A percentile compares a stretch with the other conserved stretches of the same genome.
Conservation (phyloP, 805 yeast genomes). For the Candida sithepensis region DNA sequence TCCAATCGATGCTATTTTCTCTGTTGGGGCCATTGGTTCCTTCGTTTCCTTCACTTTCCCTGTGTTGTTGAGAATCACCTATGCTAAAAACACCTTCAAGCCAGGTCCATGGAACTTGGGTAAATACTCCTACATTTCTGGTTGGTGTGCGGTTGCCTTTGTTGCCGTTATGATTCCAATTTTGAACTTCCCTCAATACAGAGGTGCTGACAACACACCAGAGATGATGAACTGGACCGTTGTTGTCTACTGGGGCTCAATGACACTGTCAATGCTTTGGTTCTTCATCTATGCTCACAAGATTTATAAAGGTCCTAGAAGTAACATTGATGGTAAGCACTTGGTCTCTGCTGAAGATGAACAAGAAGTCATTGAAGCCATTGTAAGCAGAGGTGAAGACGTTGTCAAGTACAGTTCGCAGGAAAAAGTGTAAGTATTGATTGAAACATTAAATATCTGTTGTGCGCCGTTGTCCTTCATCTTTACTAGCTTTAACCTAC, state of each 20-base stretch:
- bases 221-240: constrained; percentile 59
- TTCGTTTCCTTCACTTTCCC: constrained; percentile 64
- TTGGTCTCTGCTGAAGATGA: constrained; percentile 26
- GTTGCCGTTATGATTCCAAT: constrained; percentile 55
- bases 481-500: too few relatives aligned
- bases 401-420: too few relatives aligned
- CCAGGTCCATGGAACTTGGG: constrained; percentile 70
- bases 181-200: constrained; percentile 50
- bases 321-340: constrained; percentile 41
- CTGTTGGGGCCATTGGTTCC: constrained; percentile 68
- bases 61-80: constrained; percentile 52
- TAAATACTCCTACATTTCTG: constrained; percentile 41
- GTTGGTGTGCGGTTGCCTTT: constrained; percentile 43
- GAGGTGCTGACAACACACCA: constrained; percentile 32
- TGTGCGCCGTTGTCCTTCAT: too few relatives aligned
- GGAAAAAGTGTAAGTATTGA: too few relatives aligned
- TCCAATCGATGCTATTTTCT: constrained; percentile 66
- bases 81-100: constrained; percentile 46
- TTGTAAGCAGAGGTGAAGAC: neutral
- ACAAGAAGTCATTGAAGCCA: neutral
- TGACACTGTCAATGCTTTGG: constrained; percentile 47
- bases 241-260: constrained; percentile 56
- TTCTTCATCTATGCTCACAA: constrained; percentile 49
- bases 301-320: constrained; percentile 59
- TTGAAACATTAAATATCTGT: too few relatives aligned